These are phyloP conservation scores for Phialemoniopsis sp. DNA, from an alignment of 2,329 filamentous ascomycete genomes.

Conservation along the genomic window DNA sequence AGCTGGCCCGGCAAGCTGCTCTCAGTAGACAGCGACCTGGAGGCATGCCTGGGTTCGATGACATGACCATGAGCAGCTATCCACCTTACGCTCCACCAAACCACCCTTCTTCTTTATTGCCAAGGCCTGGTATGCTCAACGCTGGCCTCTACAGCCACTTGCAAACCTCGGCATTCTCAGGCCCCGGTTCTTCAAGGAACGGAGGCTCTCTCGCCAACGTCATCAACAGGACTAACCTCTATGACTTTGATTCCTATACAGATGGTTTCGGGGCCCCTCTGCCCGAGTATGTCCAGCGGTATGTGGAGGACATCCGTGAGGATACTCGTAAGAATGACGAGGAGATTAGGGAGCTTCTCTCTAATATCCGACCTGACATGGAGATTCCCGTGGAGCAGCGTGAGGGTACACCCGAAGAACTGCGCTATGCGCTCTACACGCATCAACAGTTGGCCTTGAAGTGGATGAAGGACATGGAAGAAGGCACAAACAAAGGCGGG, in stretches of 20 bases:
- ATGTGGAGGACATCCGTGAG: constrained; percentile 27
- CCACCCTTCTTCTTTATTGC: too few relatives aligned
- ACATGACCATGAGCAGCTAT: too few relatives aligned
- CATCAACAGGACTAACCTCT: constrained; percentile 30
- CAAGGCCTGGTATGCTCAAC: too few relatives aligned
- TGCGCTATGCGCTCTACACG: constrained; percentile 68
- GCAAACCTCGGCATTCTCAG: too few relatives aligned
- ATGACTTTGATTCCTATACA: constrained; percentile 27
- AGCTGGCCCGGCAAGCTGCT: constrained; percentile 12
- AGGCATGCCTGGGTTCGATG: too few relatives aligned
- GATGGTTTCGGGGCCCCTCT: constrained; percentile 32
- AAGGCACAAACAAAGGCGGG: constrained; percentile 70
- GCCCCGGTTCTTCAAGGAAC: too few relatives aligned
- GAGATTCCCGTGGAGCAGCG: constrained; percentile 58
- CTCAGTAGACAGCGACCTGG: constrained; percentile 6
- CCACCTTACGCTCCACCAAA: too few relatives aligned
- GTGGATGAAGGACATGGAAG: constrained; percentile 74
- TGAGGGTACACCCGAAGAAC: constrained; percentile 63
- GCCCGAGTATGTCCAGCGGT: constrained; percentile 21
- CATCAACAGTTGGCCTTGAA: constrained; percentile 77
- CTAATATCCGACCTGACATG: constrained; percentile 70
- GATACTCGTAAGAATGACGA: constrained; percentile 42
- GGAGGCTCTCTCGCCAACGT: constrained; percentile 20
- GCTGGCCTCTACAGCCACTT: too few relatives aligned
- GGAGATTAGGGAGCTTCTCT: constrained; percentile 65